These are phyloP conservation scores for Zalaria sp. DNA, from an alignment of 2,329 filamentous ascomycete genomes.

Conservation along the genomic window DNA sequence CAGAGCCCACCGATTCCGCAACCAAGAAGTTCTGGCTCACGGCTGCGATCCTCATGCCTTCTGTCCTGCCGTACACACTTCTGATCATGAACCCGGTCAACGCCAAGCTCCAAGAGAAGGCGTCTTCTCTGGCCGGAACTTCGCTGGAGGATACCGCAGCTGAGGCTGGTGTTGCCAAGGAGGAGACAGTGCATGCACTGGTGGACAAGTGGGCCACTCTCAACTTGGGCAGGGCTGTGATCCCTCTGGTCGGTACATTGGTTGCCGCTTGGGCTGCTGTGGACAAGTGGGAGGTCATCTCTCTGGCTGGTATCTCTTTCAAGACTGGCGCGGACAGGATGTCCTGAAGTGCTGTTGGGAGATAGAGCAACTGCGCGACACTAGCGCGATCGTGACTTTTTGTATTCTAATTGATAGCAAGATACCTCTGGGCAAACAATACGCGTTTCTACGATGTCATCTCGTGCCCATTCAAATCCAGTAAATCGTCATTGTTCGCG, in stretches of 20 bases:
- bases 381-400: no score
- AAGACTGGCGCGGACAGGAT: constrained; percentile 12
- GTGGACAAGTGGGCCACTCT: constrained; percentile 42
- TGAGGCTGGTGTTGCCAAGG: constrained; percentile 24
- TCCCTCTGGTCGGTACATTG: constrained; percentile 10
- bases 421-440: no score
- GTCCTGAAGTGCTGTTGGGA: background rate
- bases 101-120: constrained; percentile 31
- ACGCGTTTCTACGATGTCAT: no score
- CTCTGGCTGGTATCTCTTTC: constrained; percentile 9
- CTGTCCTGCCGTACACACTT: constrained; percentile 39
- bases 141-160: constrained; percentile 23
- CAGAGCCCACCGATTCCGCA: constrained; percentile 15
- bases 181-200: constrained; percentile 35
- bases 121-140: constrained; percentile 22
- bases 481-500: no score
- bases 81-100: constrained; percentile 34
- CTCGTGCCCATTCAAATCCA: no score
- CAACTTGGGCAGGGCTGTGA: constrained; percentile 31
- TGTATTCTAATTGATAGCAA: no score
- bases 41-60: constrained; percentile 31
- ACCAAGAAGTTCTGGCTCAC: constrained; percentile 30
- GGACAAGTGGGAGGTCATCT: constrained; percentile 13
- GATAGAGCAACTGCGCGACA: no score
- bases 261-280: constrained; percentile 15